Percentiles rank a stretch among this genome's conserved stretches.
phyloP scores from a whole-genome alignment of 805 yeast species.

The Ogataea corticis region DNA sequence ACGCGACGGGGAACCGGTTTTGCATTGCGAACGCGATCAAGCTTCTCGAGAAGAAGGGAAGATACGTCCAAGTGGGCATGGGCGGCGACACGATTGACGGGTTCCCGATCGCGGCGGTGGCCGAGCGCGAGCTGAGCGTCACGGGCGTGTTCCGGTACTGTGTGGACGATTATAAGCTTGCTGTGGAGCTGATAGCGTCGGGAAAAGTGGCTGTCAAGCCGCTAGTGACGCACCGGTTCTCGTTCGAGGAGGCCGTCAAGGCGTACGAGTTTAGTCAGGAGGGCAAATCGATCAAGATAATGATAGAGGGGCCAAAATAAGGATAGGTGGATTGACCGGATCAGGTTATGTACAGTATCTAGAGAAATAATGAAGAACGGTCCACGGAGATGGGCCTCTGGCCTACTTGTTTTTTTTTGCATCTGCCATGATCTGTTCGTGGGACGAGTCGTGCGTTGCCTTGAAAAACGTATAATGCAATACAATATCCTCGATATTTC shows the following conservation, averaged over 20 bases:
- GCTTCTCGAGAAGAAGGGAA: constrained; percentile 65
- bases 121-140: constrained; percentile 65
- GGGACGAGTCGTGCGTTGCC: constrained; percentile 40
- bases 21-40: constrained; percentile 71
- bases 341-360: constrained; percentile 1
- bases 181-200: constrained; percentile 63
- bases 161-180: constrained; percentile 71
- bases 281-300: constrained; percentile 74
- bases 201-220: constrained; percentile 67
- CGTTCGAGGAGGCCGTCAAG: constrained; percentile 68
- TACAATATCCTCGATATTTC: constrained; percentile 84
- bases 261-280: constrained; percentile 70
- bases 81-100: constrained; percentile 60
- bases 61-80: constrained; percentile 84
- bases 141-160: constrained; percentile 82
- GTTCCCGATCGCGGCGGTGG: constrained; percentile 75
- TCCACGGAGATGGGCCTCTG: too few species aligned
- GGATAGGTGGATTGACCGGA: background rate
- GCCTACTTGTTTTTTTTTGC: constrained; percentile 14
- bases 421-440: constrained; percentile 28
- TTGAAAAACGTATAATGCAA: constrained; percentile 91
- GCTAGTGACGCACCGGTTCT: constrained; percentile 72
- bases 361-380: too few species aligned
- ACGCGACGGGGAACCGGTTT: constrained; percentile 80
- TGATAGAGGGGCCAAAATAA: constrained; percentile 75